phyloP scores from a whole-genome alignment of 805 yeast genomes.

The Sugiyamaella qingdaonensis region DNA sequence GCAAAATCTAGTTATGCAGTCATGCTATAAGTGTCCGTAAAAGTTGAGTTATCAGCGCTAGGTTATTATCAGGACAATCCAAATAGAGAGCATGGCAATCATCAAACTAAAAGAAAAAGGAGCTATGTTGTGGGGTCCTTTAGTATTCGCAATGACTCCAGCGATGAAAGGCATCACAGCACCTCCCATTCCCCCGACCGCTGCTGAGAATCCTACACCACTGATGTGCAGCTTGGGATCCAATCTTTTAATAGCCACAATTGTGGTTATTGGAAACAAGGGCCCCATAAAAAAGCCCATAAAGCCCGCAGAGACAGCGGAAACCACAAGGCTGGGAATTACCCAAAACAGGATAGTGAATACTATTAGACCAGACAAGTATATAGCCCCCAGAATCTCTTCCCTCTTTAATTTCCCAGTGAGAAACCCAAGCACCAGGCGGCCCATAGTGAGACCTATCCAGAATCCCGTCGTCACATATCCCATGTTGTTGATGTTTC shows the following conservation, averaged over 20 bases:
- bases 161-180: constrained; percentile 64
- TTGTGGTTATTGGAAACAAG: constrained; percentile 64
- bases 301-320: constrained; percentile 43
- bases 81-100: constrained; percentile 18
- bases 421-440: constrained; percentile 49
- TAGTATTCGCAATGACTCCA: constrained; percentile 43
- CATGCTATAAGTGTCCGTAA: too few species aligned
- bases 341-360: constrained; percentile 47
- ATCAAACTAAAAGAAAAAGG: constrained; percentile 23
- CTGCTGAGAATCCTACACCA: constrained; percentile 70
- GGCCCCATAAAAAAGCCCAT: constrained; percentile 65
- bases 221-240: constrained; percentile 57
- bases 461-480: constrained; percentile 68
- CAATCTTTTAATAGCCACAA: constrained; percentile 55
- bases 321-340: constrained; percentile 41
- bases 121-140: constrained; percentile 23
- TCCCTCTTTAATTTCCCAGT: constrained; percentile 22
- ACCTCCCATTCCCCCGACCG: constrained; percentile 82
- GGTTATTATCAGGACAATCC: constrained; percentile 14
- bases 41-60: too few species aligned
- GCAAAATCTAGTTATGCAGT: too few species aligned
- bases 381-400: constrained; percentile 23
- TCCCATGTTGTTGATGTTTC: constrained; percentile 46
- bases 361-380: constrained; percentile 33
- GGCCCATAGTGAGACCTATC: constrained; percentile 67